Percentiles rank a stretch among this genome's conserved stretches.
Conservation (phyloP, 176 grass and related monocot genomes). For the Raddia distichophylla region DNA sequence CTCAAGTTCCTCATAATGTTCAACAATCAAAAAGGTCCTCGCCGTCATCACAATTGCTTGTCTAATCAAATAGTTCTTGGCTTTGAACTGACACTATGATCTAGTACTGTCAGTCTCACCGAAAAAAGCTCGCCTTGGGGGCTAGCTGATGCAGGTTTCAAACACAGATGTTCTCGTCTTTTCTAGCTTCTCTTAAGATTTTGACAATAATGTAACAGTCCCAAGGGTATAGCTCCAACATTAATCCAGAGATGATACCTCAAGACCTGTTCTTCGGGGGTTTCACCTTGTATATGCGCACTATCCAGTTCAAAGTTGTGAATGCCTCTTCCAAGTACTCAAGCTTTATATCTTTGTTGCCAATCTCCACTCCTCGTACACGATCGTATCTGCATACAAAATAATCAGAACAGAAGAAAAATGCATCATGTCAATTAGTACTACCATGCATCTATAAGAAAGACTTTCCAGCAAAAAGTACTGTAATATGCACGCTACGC, state of each 20-base stretch:
- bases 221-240: not conserved
- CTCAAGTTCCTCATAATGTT: slow-evolving; percentile 4
- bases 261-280: slow-evolving; percentile 94
- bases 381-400: slow-evolving; percentile 74
- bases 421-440: not conserved
- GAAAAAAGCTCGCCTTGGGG: slow-evolving; percentile 33
- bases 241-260: slow-evolving; percentile 16
- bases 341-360: slow-evolving; percentile 94
- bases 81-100: slow-evolving; percentile 24
- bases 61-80: not conserved
- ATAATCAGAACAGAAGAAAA: slow-evolving; percentile 17
- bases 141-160: slow-evolving; percentile 5
- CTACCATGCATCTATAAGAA: slow-evolving; percentile 21
- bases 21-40: slow-evolving; percentile 33
- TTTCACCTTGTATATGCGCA: slow-evolving; percentile 99
- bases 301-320: slow-evolving; percentile 96
- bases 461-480: not conserved
- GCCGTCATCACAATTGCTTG: slow-evolving; percentile 22
- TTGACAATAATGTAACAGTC: slow-evolving; percentile 36
- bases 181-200: slow-evolving; percentile 20
- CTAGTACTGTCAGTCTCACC: slow-evolving; percentile 41
- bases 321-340: slow-evolving; percentile 98
- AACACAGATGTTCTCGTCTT: not conserved
- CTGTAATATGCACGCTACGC: too few relatives aligned
- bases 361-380: slow-evolving; percentile 96